Evolutionary conservation across 768 basidiomycete genomes (phyloP), one percentile per base, ranked within the genome.

Genomic region (Phylloporus arenicola): DNA sequence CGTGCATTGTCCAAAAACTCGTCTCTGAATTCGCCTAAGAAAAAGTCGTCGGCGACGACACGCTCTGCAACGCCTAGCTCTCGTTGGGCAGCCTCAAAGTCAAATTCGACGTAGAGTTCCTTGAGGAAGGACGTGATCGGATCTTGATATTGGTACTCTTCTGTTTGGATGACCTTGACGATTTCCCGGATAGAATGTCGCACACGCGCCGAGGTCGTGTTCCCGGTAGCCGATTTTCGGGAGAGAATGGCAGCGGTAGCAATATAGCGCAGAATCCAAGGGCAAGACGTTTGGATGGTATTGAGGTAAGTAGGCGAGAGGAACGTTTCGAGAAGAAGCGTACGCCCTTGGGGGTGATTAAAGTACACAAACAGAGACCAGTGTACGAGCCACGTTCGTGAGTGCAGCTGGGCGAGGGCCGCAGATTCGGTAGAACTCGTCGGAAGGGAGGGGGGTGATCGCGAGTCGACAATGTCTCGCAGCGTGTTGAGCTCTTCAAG

Each of bases 281-380:
- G 94, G 48, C 79, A 89, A 4, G 92, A 84, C 0, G 94, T 96
- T 69, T 98, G 96, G 67, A 98, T 94, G 12, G 96, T 97, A 74
- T 97, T 96, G 68, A 99, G 87, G 76, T 97, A 98, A 1, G 89
- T 88, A 2, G 94, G 94, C 17, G 88, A 80, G 64, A 98, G 86
- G 84, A 97, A 99, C 1, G 90, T 92, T 64, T 98, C 96, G 58
- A 99, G 85, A 50, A 98, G 84, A 16, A 91, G 82, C 0, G 88
- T 89, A 37, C 93, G 84, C 24, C 92, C 93, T 59, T 93, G 83
- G 0, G 84, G 83, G 70, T 97, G 91, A 73, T 96, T 97, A 76
- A 93, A 99, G 74, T 95, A 98, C 49, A 97, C 92, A 68, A 97
- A 98, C 43, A 99, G 83, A 1, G 88, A 90, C 96, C 95, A 99